Evolutionary conservation across 768 basidiomycete species (phyloP), one percentile per base, ranked within the genome.

Genomic region (Pleurotus djamor): DNA sequence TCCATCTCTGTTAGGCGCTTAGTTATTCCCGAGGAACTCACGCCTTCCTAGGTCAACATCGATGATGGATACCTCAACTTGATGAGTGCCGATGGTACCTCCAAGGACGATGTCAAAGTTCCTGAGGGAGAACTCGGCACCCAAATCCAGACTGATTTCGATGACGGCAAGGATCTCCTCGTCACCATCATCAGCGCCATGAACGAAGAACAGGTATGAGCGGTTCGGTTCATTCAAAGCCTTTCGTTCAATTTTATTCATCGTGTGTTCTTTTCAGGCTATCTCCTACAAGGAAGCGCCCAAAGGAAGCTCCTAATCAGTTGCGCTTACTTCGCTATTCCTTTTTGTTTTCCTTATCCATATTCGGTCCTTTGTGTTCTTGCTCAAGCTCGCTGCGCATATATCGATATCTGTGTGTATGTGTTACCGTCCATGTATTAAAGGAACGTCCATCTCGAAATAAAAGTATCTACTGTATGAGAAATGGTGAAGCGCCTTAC

Each of bases 31-130:
- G 61, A 58, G 47, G 21, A 48, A 48, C 21, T 48, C 51, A 28
- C 57, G 52, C 33, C 5, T 12, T 16, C 12, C 35, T 62, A 92
- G 89, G 81, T 91, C 71, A 88, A 95, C 82, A 84, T 97, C 67
- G 94, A 96, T 66, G 96, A 97, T 56, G 92, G 86, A 63, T 97
- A 88, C 84, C 88, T 99, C 71, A 97, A 94, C 85, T 84, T 99
- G 68, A 91, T 99, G 91, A 83, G 79, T 66, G 48, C 68, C 66
- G 95, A 96, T 51, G 94, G 94, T 58, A 66, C 66, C 64, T 3
- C 89, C 68, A 98, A 97, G 79, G 93, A 98, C 71, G 96, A 99
- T 78, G 92, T 99, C 76, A 89, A 87, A 72, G 75, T 98, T 63
- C 97, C 96, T 34, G 96, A 98, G 62, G 76, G 84, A 58, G 87